Evolutionary conservation across 129 eudicot genomes (phyloP), one percentile per base, ranked within the genome.

Genomic region (Tagetes patula): DNA sequence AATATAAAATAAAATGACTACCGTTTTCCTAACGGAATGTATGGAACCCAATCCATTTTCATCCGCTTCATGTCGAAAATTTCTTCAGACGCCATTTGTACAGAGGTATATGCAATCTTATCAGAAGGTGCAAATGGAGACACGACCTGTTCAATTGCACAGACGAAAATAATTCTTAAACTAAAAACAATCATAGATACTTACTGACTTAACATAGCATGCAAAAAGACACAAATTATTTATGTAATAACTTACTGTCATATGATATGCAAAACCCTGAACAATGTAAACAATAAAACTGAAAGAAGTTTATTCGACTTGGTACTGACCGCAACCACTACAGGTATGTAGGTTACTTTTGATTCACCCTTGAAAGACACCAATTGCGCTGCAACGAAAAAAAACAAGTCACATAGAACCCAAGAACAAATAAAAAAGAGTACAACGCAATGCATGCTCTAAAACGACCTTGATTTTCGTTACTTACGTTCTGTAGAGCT

Each of bases 1-100:
- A n/a, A 55, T 70, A 50, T 27, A 32, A 13, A 70, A n/a, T 41
- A 13, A 37, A 20, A n/a, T 10, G 30, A 20, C 31, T 63, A 89
- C 98, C 95, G 75, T 27, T 87, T 84, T 47, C 86, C 96, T 56
- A 87, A 73, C 27, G 98, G 96, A 52, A 92, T 82, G 76, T 89
- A 92, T 10, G 98, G 98, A 59, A 89, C 88, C 98, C 98, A 89
- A 61, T 89, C 98, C 96, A 92, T 87, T 78, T 92, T 92, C 95
- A 92, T 87, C 65, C 80, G 85, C 83, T 87, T 92, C 98, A 92
- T 92, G 63, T 96, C 95, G 53, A 87, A 68, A 77, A 92, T 92
- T 81, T 89, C 95, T 80, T 89, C 96, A 38, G 80, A 67, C 81
- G 85, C 98, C 75, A 88, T 87, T 80, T 92, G 98, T 12, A 92